These are phyloP conservation scores for Escallonia rubra DNA, from an alignment of 129 eudicot genomes.

Conservation along the genomic window DNA sequence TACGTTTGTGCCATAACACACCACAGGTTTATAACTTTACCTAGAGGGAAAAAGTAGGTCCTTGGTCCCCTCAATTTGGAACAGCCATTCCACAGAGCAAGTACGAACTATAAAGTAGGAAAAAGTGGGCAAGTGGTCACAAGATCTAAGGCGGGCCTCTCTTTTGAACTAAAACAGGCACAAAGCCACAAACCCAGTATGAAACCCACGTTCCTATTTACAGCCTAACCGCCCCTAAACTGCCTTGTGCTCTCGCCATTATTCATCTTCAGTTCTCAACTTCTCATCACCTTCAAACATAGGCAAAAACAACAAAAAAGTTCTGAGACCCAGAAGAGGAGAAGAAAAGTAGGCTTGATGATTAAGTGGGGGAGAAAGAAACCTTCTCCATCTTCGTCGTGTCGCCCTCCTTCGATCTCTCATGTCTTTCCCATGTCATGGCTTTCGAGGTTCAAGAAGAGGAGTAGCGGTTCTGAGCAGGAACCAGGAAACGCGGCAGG, in stretches of 20 bases:
- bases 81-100: constrained; percentile 38
- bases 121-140: constrained; percentile 74
- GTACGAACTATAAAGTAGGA: constrained; percentile 36
- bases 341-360: constrained; percentile 13
- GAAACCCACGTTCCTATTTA: constrained; percentile 20
- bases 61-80: constrained; percentile 35
- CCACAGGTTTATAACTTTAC: background rate
- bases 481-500: background rate
- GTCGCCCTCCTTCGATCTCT: constrained; percentile 18
- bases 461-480: constrained; percentile 15
- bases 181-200: constrained; percentile 7
- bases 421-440: constrained; percentile 44
- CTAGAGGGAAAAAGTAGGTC: background rate
- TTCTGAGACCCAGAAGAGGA: background rate
- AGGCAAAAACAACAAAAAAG: background rate
- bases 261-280: background rate
- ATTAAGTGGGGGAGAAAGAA: constrained; percentile 45
- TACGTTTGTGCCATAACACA: background rate
- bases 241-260: constrained; percentile 7
- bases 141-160: constrained; percentile 82
- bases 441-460: constrained; percentile 46
- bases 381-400: constrained; percentile 25
- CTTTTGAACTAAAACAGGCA: constrained; percentile 49
- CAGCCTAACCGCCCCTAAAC: constrained; percentile 29
- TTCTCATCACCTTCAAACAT: constrained; percentile 16